Percentiles rank a stretch among this genome's conserved stretches.
Evolutionary conservation across 2,329 filamentous ascomycete species (phyloP).

Genomic region (Colletotrichum endophyticum): DNA sequence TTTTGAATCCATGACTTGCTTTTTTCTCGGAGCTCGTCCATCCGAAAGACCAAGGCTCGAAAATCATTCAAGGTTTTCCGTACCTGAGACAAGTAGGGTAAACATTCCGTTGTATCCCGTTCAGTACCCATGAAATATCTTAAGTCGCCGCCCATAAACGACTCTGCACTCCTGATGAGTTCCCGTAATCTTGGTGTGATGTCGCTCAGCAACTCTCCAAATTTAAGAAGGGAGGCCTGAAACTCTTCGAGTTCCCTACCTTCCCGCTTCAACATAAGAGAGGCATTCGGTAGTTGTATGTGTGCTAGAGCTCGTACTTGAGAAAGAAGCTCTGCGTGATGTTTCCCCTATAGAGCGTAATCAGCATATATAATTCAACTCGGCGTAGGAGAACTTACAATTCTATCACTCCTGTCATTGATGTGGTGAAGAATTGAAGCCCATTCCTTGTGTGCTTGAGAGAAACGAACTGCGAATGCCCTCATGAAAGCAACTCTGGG

Average conservation of each 20-base stretch:
- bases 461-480: neutral
- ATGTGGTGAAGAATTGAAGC: neutral
- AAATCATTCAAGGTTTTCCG: neutral
- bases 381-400: neutral
- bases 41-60: neutral
- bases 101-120: neutral
- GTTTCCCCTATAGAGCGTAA: too few species aligned
- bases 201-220: neutral
- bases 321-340: too few species aligned
- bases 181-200: neutral
- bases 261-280: too few species aligned
- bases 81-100: neutral
- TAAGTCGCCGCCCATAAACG: neutral
- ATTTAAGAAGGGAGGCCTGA: neutral
- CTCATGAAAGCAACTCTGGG: neutral
- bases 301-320: too few species aligned
- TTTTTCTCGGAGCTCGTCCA: neutral
- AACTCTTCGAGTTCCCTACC: too few species aligned
- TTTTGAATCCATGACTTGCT: neutral
- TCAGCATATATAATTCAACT: too few species aligned
- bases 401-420: too few species aligned
- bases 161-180: neutral
- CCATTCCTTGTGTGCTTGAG: neutral
- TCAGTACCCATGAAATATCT: neutral
- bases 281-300: too few species aligned